Conservation (phyloP, 257 asterid species). For the Linaria vulgaris region DNA sequence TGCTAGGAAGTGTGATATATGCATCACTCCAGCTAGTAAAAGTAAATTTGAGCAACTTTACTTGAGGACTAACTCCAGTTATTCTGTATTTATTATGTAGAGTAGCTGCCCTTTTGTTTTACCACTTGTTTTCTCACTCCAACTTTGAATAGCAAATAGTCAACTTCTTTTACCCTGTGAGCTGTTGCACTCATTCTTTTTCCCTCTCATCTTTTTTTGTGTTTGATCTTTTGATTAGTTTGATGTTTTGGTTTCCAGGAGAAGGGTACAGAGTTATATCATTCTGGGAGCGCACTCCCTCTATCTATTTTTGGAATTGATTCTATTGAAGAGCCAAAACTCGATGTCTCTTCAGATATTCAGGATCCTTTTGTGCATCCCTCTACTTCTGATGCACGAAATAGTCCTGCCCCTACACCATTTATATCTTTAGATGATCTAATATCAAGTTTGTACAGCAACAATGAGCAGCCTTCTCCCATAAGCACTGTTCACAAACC, state of each 20-base stretch:
- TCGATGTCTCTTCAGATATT: conserved; percentile 41
- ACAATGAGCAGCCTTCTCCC: conserved; percentile 48
- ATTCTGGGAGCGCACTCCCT: conserved; percentile 52
- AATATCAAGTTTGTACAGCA: conserved; percentile 60
- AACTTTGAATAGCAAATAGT: background rate
- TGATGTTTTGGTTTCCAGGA: conserved; percentile 43
- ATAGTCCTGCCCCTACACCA: conserved; percentile 34
- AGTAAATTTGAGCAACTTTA: background rate
- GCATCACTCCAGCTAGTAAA: background rate
- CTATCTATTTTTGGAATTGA: conserved; percentile 66
- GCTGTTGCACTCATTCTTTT: conserved; percentile 23
- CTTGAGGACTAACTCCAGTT: background rate
- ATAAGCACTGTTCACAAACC: conserved; percentile 29
- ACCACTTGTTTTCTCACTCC: conserved; percentile 10
- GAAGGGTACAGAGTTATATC: conserved; percentile 35
- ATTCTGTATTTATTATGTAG: background rate
- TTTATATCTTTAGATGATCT: conserved; percentile 52
- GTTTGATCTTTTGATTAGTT: conserved; percentile 10
- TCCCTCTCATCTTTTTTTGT: background rate
- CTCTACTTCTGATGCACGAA: conserved; percentile 40
- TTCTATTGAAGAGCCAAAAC: conserved; percentile 60
- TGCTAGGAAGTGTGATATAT: conserved; percentile 8
- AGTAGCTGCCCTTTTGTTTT: background rate
- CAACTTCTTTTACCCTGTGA: too few relatives aligned
- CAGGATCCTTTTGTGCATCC: conserved; percentile 42